Percentiles rank a stretch among this genome's conserved stretches.
Evolutionary conservation across 2,329 filamentous ascomycete species (phyloP).

Genomic region (Sporothrix pseudoabietina): DNA sequence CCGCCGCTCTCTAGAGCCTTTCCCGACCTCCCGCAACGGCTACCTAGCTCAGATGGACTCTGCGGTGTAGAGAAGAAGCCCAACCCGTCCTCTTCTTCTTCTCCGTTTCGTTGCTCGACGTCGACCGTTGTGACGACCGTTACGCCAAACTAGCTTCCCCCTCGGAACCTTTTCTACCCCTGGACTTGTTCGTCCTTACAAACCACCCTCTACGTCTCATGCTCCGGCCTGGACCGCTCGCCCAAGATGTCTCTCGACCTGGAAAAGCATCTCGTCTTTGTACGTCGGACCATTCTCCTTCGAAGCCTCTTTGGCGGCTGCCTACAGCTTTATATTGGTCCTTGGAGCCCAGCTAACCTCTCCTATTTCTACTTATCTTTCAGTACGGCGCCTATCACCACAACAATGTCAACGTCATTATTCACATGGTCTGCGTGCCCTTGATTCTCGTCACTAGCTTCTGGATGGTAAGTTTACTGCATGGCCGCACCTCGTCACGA

Average conservation of each 20-base stretch:
- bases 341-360: not conserved
- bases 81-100: conserved; percentile 23
- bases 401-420: conserved; percentile 73
- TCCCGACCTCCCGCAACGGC: conserved; percentile 4
- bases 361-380: not conserved
- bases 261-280: conserved; percentile 80
- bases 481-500: not conserved
- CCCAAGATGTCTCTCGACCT: conserved; percentile 68
- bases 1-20: not conserved
- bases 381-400: conserved; percentile 86
- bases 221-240: not conserved
- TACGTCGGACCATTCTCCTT: conserved; percentile 49
- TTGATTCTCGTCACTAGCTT: conserved; percentile 72
- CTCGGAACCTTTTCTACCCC: not conserved
- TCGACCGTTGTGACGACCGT: not conserved
- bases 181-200: not conserved
- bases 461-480: conserved; percentile 59
- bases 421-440: conserved; percentile 80
- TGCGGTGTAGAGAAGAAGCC: conserved; percentile 20
- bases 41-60: conserved; percentile 21
- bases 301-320: not conserved
- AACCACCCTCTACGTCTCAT: too few relatives aligned
- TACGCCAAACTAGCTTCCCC: not conserved
- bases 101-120: not conserved
- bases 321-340: conserved; percentile 12